Evolutionary conservation across 208 protist species (phyloP).

Genomic region (Leishmania mexicana): DNA sequence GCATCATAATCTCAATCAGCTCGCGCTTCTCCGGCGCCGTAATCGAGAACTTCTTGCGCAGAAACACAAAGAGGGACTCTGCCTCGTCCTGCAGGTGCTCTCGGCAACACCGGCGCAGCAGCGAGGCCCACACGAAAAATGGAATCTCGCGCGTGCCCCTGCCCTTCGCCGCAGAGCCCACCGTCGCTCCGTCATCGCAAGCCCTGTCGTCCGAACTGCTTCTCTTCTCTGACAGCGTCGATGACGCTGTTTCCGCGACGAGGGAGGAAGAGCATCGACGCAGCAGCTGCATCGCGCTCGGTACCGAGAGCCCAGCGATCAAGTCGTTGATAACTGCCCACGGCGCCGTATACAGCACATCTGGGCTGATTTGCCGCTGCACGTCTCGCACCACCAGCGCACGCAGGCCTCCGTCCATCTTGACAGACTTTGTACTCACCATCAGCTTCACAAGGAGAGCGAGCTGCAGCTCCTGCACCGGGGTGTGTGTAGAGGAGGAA

Average conservation of each 20-base stretch:
- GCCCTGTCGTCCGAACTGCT: background rate
- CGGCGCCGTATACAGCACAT: slow-evolving; percentile 40
- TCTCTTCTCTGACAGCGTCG: background rate
- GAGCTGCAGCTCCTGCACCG: slow-evolving; percentile 62
- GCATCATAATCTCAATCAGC: slow-evolving; percentile 88
- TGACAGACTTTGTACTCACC: slow-evolving; percentile 62
- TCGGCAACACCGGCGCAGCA: slow-evolving; percentile 77
- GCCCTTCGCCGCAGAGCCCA: slow-evolving; percentile 16
- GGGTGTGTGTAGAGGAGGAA: background rate
- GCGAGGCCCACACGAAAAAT: slow-evolving; percentile 79
- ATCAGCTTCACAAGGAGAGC: slow-evolving; percentile 80
- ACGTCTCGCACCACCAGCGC: slow-evolving; percentile 74
- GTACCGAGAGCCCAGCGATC: slow-evolving; percentile 68
- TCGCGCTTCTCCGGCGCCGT: slow-evolving; percentile 60
- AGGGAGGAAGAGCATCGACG: slow-evolving; percentile 16
- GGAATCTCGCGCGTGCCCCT: slow-evolving; percentile 37
- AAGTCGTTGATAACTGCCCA: slow-evolving; percentile 87
- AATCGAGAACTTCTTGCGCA: slow-evolving; percentile 64
- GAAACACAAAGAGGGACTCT: slow-evolving; percentile 77
- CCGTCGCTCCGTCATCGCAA: background rate
- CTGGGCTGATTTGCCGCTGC: slow-evolving; percentile 50
- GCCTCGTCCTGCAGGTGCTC: slow-evolving; percentile 81
- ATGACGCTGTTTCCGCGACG: background rate
- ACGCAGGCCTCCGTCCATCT: slow-evolving; percentile 76
- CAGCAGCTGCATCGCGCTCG: slow-evolving; percentile 81